phyloP scores from a whole-genome alignment of 352 stramenopile species.

The Phytophthora sansomeana region DNA sequence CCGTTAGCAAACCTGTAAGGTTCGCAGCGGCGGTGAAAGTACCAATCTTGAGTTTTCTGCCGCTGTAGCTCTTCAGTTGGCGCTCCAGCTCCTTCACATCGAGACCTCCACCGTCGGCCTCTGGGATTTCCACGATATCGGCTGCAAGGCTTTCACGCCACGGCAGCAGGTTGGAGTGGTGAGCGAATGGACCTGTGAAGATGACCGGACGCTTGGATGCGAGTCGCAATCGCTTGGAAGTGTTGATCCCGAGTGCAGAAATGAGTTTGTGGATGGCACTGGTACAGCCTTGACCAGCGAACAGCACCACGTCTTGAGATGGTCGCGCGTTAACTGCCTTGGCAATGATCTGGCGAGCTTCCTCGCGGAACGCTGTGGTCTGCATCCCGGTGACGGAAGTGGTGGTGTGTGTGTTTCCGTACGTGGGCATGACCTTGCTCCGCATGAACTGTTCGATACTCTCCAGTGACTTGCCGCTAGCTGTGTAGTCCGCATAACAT shows the following conservation, averaged over 20 bases:
- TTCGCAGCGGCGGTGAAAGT: conserved; percentile 95
- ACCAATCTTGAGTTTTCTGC: conserved; percentile 80
- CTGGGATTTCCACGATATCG: conserved; percentile 82
- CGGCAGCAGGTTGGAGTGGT: conserved; percentile 98
- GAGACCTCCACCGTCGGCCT: conserved; percentile 51
- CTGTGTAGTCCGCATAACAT: conserved; percentile 96
- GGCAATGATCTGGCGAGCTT: conserved; percentile 95
- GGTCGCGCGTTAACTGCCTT: conserved; percentile 88
- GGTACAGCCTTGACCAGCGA: conserved; percentile 91
- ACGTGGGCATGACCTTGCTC: conserved; percentile 92
- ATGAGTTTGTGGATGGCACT: conserved; percentile 88
- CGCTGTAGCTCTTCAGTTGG: conserved; percentile 56
- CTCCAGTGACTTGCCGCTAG: conserved; percentile 86
- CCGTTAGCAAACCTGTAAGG: conserved; percentile 93
- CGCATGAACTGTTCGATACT: conserved; percentile 93
- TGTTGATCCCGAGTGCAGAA: conserved; percentile 62
- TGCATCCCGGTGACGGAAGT: conserved; percentile 77
- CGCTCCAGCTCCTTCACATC: conserved; percentile 65
- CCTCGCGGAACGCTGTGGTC: conserved; percentile 94
- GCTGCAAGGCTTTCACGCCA: conserved; percentile 93
- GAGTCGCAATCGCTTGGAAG: conserved; percentile 22
- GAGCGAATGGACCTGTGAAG: conserved; percentile 94
- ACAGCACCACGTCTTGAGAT: conserved; percentile 95
- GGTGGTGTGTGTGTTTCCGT: conserved; percentile 98
- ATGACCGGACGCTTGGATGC: conserved; percentile 78